Percentiles rank a stretch among this genome's conserved stretches.
These are phyloP conservation scores for Epichloe brachyelytri DNA, from an alignment of 2,329 filamentous ascomycete species.

Conservation along the genomic window DNA sequence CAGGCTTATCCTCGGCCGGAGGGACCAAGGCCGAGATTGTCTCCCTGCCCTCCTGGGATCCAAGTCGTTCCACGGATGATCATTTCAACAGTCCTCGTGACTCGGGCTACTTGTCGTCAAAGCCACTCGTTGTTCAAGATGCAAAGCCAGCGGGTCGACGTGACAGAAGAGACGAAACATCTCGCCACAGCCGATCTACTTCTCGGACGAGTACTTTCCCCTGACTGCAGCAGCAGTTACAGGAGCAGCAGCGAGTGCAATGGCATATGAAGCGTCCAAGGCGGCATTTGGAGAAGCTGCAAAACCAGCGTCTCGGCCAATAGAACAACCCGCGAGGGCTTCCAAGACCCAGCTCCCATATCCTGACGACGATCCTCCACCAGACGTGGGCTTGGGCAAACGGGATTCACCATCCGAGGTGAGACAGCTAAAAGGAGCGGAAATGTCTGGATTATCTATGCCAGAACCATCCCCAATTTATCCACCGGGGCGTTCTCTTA, in stretches of 20 bases:
- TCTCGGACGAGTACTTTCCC: slow-evolving; percentile 22
- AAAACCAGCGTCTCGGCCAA: slow-evolving; percentile 11
- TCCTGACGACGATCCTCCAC: slow-evolving; percentile 22
- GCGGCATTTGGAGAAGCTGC: neutral
- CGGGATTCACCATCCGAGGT: slow-evolving; percentile 3
- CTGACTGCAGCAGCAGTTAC: slow-evolving; percentile 19
- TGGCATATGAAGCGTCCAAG: neutral
- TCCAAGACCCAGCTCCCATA: slow-evolving; percentile 21
- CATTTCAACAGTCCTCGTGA: slow-evolving; percentile 17
- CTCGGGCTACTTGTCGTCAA: slow-evolving; percentile 18
- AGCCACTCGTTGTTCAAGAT: slow-evolving; percentile 24
- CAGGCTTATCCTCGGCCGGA: slow-evolving; percentile 15
- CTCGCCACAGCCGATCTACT: slow-evolving; percentile 17
- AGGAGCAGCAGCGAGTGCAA: slow-evolving; percentile 7
- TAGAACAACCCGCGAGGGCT: slow-evolving; percentile 8
- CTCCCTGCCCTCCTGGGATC: slow-evolving; percentile 14
- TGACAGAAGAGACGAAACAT: slow-evolving; percentile 12
- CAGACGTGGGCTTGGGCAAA: slow-evolving; percentile 11
- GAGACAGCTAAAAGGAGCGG: slow-evolving; percentile 1
- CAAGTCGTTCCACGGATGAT: slow-evolving; percentile 28
- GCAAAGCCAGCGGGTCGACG: slow-evolving; percentile 10
- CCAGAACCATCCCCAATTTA: slow-evolving; percentile 7
- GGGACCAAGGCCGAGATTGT: slow-evolving; percentile 9
- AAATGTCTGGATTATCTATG: slow-evolving; percentile 11
- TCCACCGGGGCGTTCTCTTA: neutral